Conservation (phyloP, 805 yeast genomes). For the Monosporozyma servazzii region DNA sequence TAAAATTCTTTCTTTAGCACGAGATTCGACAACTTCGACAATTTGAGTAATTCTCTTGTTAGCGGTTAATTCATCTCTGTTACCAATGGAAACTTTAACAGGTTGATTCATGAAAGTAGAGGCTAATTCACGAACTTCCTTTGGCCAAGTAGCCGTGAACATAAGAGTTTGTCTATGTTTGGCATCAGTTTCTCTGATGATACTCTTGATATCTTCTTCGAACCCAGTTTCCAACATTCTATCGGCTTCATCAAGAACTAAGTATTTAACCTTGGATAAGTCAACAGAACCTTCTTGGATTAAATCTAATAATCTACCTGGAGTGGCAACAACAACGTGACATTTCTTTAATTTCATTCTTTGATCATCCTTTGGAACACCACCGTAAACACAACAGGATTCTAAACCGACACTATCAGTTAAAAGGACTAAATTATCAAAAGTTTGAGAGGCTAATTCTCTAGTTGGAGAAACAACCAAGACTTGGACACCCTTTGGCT, state of each 20-base stretch:
- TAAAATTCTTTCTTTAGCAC: slow-evolving; percentile 68
- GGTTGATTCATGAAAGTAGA: slow-evolving; percentile 72
- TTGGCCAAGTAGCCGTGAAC: slow-evolving; percentile 99
- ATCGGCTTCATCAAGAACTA: slow-evolving; percentile 96
- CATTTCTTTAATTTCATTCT: slow-evolving; percentile 55
- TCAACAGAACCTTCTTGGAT: slow-evolving; percentile 79
- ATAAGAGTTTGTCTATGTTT: slow-evolving; percentile 76
- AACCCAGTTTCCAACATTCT: slow-evolving; percentile 98
- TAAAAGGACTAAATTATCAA: slow-evolving; percentile 64
- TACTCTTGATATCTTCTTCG: slow-evolving; percentile 87
- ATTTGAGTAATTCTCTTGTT: slow-evolving; percentile 88
- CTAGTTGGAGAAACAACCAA: slow-evolving; percentile 92
- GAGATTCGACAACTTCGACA: slow-evolving; percentile 85
- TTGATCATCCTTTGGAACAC: slow-evolving; percentile 93
- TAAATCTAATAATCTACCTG: slow-evolving; percentile 92
- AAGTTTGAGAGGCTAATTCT: slow-evolving; percentile 91
- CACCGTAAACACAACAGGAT: slow-evolving; percentile 89
- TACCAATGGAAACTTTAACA: slow-evolving; percentile 87
- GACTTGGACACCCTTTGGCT: slow-evolving; percentile 50
- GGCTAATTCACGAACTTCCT: slow-evolving; percentile 91
- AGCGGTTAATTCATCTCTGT: slow-evolving; percentile 88
- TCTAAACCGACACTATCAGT: slow-evolving; percentile 52
- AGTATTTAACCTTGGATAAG: slow-evolving; percentile 56
- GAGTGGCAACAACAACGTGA: slow-evolving; percentile 88
- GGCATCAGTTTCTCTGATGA: slow-evolving; percentile 52